Evolutionary conservation across 257 asterid species (phyloP).

Genomic region (Eustoma russellianum): DNA sequence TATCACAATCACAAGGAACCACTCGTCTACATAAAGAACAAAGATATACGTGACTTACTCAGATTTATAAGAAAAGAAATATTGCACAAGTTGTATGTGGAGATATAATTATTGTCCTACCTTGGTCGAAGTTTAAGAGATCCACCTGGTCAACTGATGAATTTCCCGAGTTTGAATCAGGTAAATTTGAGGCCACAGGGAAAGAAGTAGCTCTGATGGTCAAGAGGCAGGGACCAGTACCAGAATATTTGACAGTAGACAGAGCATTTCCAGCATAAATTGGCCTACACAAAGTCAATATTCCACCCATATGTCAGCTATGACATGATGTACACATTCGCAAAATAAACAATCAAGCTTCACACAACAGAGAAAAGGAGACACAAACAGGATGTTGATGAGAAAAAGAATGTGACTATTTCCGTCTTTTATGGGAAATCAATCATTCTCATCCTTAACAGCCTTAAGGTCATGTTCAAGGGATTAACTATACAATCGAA

Average conservation of each 20-base stretch:
- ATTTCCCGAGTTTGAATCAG: slow-evolving; percentile 37
- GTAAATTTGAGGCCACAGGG: slow-evolving; percentile 27
- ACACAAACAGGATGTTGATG: background rate
- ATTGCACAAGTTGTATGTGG: background rate
- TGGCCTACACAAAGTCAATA: slow-evolving; percentile 55
- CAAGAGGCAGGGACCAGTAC: slow-evolving; percentile 84
- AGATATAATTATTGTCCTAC: slow-evolving; percentile 30
- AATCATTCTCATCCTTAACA: background rate
- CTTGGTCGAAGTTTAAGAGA: slow-evolving; percentile 62
- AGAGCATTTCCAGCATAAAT: slow-evolving; percentile 98
- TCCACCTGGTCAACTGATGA: slow-evolving; percentile 67
- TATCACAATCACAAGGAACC: too few relatives aligned
- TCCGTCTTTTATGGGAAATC: background rate
- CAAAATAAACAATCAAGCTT: background rate
- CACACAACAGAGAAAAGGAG: background rate
- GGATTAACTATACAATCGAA: background rate
- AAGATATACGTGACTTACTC: background rate
- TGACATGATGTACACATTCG: background rate
- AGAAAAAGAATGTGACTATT: background rate
- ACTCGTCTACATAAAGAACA: background rate
- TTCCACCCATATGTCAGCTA: background rate
- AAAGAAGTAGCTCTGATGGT: slow-evolving; percentile 87
- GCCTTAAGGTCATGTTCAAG: background rate
- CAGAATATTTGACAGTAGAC: slow-evolving; percentile 71
- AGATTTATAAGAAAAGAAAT: background rate